Percentiles rank a stretch among this genome's conserved stretches.
phyloP scores from a whole-genome alignment of 495 filamentous ascomycete species.

The Trichoderma asperelloides region DNA sequence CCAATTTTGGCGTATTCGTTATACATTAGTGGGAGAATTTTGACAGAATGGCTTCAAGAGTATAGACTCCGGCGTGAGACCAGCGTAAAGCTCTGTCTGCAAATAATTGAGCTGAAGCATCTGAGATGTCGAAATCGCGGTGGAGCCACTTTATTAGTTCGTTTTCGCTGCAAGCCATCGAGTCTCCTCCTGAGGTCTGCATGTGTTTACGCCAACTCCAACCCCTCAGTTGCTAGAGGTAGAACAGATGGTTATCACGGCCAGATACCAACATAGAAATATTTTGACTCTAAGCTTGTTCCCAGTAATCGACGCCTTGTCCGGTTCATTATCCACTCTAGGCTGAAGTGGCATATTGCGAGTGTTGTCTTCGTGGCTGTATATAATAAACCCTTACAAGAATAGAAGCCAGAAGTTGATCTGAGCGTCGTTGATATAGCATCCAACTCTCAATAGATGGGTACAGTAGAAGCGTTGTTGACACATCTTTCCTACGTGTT shows the following conservation, averaged over 20 bases:
- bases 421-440: background rate
- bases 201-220: no score
- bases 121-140: no score
- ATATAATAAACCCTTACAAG: background rate
- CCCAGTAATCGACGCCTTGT: no score
- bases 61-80: background rate
- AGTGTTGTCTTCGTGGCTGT: background rate
- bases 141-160: no score
- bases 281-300: no score
- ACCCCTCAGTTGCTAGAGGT: no score
- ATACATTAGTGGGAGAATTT: background rate
- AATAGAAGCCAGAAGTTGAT: background rate
- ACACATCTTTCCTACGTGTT: background rate
- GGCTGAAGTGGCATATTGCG: background rate
- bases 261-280: no score
- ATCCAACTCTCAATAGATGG: background rate
- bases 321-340: no score
- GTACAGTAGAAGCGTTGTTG: background rate
- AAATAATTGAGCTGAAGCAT: background rate
- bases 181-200: no score
- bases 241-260: no score
- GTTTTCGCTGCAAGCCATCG: no score
- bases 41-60: background rate
- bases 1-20: background rate
- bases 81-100: background rate